Evolutionary conservation across 148 eudicot genomes (phyloP).

Genomic region (Bassia scoparia): DNA sequence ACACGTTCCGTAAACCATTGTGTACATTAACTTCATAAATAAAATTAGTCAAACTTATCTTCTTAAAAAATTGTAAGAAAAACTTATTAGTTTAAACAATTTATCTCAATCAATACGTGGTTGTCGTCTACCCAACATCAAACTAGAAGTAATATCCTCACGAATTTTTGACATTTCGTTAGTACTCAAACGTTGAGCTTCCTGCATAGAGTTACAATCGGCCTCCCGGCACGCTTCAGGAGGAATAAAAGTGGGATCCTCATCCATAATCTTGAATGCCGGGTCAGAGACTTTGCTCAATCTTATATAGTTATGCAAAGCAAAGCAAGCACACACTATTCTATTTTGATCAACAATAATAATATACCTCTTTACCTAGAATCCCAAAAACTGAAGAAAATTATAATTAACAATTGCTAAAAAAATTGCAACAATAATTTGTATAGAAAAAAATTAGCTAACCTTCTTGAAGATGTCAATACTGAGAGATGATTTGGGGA

Average conservation of each 20-base stretch:
- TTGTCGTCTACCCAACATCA: background rate
- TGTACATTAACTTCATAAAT: too few relatives aligned
- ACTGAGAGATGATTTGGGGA: too few relatives aligned
- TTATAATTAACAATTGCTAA: too few relatives aligned
- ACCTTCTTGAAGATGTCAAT: too few relatives aligned
- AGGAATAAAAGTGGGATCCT: background rate
- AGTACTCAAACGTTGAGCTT: background rate
- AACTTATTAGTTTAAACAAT: too few relatives aligned
- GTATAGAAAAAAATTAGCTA: too few relatives aligned
- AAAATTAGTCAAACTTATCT: too few relatives aligned
- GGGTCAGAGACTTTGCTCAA: background rate
- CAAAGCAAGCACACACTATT: background rate
- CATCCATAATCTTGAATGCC: background rate
- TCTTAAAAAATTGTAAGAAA: too few relatives aligned
- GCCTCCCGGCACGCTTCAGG: background rate
- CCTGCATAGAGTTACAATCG: background rate
- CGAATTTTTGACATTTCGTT: background rate
- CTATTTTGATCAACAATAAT: constrained; percentile 2
- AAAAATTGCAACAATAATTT: too few relatives aligned
- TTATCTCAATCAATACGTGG: background rate
- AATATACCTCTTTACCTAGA: too few relatives aligned
- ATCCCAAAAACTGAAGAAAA: too few relatives aligned
- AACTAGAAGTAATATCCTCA: background rate
- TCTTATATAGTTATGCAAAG: background rate
- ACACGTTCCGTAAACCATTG: too few relatives aligned